These are phyloP conservation scores for Aspergillus taichungensis DNA, from an alignment of 495 filamentous ascomycete species.

Conservation along the genomic window DNA sequence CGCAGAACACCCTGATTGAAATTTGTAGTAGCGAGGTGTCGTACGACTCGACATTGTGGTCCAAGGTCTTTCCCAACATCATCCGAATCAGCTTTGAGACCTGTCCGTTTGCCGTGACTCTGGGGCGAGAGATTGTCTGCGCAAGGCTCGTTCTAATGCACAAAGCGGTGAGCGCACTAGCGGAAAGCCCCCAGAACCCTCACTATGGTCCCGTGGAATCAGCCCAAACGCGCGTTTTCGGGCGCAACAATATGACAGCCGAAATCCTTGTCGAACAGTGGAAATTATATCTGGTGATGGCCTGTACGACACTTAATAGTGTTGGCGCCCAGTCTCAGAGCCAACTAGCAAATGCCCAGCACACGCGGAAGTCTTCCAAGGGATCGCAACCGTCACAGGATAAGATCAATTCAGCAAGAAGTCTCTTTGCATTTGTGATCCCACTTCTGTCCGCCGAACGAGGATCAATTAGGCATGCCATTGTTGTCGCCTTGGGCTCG, in stretches of 20 bases:
- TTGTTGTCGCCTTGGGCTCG: slow-evolving; percentile 85
- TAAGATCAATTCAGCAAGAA: slow-evolving; percentile 79
- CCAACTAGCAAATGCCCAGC: slow-evolving; percentile 56
- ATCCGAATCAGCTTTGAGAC: slow-evolving; percentile 84
- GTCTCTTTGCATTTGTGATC: slow-evolving; percentile 83
- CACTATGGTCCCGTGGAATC: slow-evolving; percentile 51
- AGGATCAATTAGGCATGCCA: slow-evolving; percentile 72
- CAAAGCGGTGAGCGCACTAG: slow-evolving; percentile 66
- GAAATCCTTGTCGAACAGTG: slow-evolving; percentile 93
- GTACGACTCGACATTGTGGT: slow-evolving; percentile 92
- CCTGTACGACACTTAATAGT: slow-evolving; percentile 88
- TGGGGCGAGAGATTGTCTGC: slow-evolving; percentile 87
- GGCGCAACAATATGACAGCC: slow-evolving; percentile 64
- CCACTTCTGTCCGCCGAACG: slow-evolving; percentile 74
- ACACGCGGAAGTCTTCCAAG: slow-evolving; percentile 78
- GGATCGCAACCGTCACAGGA: slow-evolving; percentile 57
- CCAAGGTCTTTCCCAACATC: slow-evolving; percentile 94
- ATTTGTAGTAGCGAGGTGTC: slow-evolving; percentile 92
- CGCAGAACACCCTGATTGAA: slow-evolving; percentile 80
- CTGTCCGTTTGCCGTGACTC: slow-evolving; percentile 80
- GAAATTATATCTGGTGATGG: slow-evolving; percentile 97
- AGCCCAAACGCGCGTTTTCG: slow-evolving; percentile 29
- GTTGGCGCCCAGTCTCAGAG: slow-evolving; percentile 59
- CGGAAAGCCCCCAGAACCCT: slow-evolving; percentile 57
- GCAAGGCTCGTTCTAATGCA: slow-evolving; percentile 88